phyloP scores from a whole-genome alignment of 345 rosid genomes.

The Salix arbutifolia region DNA sequence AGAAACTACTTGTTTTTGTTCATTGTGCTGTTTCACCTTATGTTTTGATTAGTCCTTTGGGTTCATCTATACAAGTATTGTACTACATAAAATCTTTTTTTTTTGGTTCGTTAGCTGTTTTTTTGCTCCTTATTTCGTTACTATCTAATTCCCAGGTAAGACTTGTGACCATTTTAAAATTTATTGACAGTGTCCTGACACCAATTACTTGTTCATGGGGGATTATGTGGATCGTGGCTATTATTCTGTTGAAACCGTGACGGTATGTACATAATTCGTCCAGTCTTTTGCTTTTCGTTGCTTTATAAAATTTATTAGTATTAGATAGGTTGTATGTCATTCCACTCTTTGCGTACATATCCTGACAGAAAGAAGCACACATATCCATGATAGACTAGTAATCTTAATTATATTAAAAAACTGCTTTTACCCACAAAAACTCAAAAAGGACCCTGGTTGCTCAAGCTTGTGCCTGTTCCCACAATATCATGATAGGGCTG shows the following conservation, averaged over 20 bases:
- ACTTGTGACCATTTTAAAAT: neutral
- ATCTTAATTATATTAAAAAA: too few relatives aligned
- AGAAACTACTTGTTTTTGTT: neutral
- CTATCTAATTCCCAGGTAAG: neutral
- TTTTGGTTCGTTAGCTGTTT: neutral
- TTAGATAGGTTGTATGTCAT: neutral
- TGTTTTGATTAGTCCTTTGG: neutral
- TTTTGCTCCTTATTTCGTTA: too few relatives aligned
- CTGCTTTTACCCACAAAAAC: neutral
- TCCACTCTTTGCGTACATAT: neutral
- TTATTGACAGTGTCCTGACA: constrained; percentile 75
- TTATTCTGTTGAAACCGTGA: constrained; percentile 94
- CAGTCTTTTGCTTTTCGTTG: neutral
- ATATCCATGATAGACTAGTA: neutral
- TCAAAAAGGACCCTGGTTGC: neutral
- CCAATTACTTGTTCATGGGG: constrained; percentile 94
- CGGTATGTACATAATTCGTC: constrained; percentile 44
- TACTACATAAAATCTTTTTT: too few relatives aligned
- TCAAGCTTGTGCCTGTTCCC: neutral
- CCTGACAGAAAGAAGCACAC: neutral
- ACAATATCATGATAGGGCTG: neutral
- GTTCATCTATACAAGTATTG: neutral
- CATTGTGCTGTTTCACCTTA: neutral
- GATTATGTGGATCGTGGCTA: constrained; percentile 96
- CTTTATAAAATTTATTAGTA: neutral